phyloP scores from a whole-genome alignment of 495 filamentous ascomycete genomes.

The Daldinia caldariorum region DNA sequence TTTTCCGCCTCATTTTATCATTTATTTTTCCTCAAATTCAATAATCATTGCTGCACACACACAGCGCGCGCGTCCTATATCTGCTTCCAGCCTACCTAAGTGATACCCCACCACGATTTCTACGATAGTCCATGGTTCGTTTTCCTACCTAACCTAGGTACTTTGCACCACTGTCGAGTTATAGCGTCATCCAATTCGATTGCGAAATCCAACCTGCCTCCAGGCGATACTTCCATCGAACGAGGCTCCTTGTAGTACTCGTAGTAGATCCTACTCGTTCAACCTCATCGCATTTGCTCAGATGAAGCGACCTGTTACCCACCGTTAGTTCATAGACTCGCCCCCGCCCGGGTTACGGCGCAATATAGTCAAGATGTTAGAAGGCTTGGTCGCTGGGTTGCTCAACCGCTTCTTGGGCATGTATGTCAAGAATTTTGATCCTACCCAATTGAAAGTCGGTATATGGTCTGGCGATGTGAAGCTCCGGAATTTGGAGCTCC shows the following conservation, averaged over 20 bases:
- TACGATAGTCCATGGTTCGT: neutral
- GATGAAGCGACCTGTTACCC: constrained; percentile 47
- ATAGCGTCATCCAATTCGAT: neutral
- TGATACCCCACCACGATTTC: constrained; percentile 1
- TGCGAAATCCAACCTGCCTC: neutral
- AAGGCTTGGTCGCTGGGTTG: constrained; percentile 81
- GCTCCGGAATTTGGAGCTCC: constrained; percentile 88
- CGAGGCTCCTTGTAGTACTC: constrained; percentile 6
- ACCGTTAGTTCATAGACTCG: constrained; percentile 42
- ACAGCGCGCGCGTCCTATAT: constrained; percentile 19
- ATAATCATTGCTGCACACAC: constrained; percentile 16
- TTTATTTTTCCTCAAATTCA: neutral
- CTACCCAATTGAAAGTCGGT: constrained; percentile 93
- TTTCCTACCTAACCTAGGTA: no score
- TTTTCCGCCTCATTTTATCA: neutral
- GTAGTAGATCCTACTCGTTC: neutral
- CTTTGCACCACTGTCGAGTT: neutral
- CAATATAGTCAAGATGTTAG: constrained; percentile 62
- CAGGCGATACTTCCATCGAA: constrained; percentile 7
- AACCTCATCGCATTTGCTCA: constrained; percentile 25
- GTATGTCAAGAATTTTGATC: constrained; percentile 99
- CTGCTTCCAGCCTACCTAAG: constrained; percentile 7
- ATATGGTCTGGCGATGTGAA: constrained; percentile 99
- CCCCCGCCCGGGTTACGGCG: constrained; percentile 67
- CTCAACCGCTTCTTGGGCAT: constrained; percentile 99